Conservation (phyloP, 768 basidiomycete genomes). For the Leucosporidium yakuticum region DNA sequence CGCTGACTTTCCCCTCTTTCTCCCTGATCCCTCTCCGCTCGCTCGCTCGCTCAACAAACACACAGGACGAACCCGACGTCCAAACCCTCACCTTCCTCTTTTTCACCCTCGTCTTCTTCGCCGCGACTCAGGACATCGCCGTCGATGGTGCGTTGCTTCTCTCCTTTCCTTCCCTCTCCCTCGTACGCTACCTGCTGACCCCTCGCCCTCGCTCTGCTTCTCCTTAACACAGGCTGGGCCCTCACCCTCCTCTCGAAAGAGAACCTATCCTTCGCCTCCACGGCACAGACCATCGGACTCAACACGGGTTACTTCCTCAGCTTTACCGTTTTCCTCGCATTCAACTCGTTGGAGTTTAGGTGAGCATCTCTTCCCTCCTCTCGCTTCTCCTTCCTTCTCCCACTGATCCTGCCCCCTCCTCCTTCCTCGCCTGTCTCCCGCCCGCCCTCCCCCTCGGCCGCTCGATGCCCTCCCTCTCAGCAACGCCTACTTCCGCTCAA, state of each 20-base stretch:
- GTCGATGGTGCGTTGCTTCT: constrained; percentile 61
- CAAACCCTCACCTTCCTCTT: constrained; percentile 72
- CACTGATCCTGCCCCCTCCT: constrained; percentile 58
- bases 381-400: constrained; percentile 42
- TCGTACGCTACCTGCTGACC: neutral
- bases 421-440: constrained; percentile 90
- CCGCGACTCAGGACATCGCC: constrained; percentile 98
- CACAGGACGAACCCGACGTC: constrained; percentile 74
- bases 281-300: constrained; percentile 94
- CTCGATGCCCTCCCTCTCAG: constrained; percentile 60
- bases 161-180: too few relatives aligned
- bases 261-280: constrained; percentile 91
- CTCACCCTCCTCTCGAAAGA: constrained; percentile 70
- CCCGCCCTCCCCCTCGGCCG: constrained; percentile 84
- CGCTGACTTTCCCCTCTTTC: neutral
- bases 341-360: constrained; percentile 91
- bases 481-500: constrained; percentile 48
- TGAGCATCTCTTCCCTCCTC: constrained; percentile 48
- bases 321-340: constrained; percentile 93
- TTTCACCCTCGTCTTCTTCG: constrained; percentile 82
- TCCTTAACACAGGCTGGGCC: constrained; percentile 44
- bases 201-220: constrained; percentile 1
- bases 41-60: constrained; percentile 7
- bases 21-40: neutral
- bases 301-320: constrained; percentile 93